Evolutionary conservation across 352 stramenopile species (phyloP).

Genomic region (Aphanomyces cochlioides): DNA sequence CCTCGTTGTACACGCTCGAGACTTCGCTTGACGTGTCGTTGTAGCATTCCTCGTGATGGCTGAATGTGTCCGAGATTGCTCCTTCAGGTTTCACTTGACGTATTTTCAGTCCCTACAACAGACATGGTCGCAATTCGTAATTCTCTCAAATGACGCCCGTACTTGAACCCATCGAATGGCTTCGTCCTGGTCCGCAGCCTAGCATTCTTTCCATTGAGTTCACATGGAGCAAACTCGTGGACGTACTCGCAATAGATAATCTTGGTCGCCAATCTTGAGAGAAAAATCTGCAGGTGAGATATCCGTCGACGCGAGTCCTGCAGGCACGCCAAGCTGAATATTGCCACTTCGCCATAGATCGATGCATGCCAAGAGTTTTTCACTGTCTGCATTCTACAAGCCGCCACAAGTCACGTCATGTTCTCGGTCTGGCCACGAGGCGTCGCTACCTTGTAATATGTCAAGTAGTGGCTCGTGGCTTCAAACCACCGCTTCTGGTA

Average conservation of each 20-base stretch:
- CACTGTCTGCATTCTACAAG: conserved; percentile 70
- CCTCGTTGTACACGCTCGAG: conserved; percentile 44
- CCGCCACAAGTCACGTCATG: not conserved
- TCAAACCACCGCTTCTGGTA: conserved; percentile 98
- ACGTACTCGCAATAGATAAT: conserved; percentile 71
- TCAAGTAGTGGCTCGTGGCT: conserved; percentile 96
- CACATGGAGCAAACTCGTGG: not conserved
- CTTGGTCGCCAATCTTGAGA: conserved; percentile 82
- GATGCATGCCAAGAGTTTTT: conserved; percentile 85
- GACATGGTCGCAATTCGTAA: too few species aligned
- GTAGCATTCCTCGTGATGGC: conserved; percentile 63
- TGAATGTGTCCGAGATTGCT: conserved; percentile 76
- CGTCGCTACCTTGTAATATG: conserved; percentile 94
- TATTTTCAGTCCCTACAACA: conserved; percentile 51
- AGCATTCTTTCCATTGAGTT: not conserved
- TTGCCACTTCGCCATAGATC: conserved; percentile 81
- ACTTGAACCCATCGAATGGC: conserved; percentile 57
- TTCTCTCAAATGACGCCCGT: not conserved
- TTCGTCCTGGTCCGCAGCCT: conserved; percentile 69
- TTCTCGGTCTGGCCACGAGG: not conserved
- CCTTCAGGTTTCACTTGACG: conserved; percentile 68
- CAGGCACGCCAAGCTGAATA: conserved; percentile 57
- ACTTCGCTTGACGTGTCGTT: conserved; percentile 81
- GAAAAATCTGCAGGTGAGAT: conserved; percentile 68
- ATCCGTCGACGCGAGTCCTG: conserved; percentile 37